phyloP scores from a whole-genome alignment of 441 rosid genomes.

The Kokia cookei region DNA sequence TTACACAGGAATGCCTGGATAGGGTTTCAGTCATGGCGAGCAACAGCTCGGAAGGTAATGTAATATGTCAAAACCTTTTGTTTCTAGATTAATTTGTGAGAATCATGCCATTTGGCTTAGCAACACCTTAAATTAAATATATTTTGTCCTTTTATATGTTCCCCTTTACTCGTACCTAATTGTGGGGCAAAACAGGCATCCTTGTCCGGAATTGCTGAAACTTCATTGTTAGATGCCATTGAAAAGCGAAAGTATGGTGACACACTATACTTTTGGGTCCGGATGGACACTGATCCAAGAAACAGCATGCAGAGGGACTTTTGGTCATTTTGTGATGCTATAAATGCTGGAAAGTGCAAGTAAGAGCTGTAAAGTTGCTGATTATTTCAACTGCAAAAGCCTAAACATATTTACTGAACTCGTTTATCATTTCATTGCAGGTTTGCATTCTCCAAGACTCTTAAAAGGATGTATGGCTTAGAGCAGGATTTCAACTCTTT shows the following conservation, averaged over 20 bases:
- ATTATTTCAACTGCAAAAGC: neutral
- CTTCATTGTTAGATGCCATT: slow-evolving; percentile 60
- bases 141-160: neutral
- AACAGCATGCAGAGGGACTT: slow-evolving; percentile 63
- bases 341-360: slow-evolving; percentile 98
- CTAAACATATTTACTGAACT: neutral
- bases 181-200: slow-evolving; percentile 54
- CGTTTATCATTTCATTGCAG: slow-evolving; percentile 32
- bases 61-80: neutral
- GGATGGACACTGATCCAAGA: slow-evolving; percentile 89
- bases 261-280: slow-evolving; percentile 87
- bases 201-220: slow-evolving; percentile 70
- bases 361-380: slow-evolving; percentile 26
- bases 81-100: neutral
- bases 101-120: neutral
- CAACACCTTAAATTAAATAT: neutral
- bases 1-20: slow-evolving; percentile 95
- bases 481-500: slow-evolving; percentile 41
- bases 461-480: slow-evolving; percentile 78
- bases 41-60: slow-evolving; percentile 88
- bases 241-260: slow-evolving; percentile 67
- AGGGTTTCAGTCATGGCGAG: slow-evolving; percentile 97
- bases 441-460: slow-evolving; percentile 65
- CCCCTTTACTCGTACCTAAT: slow-evolving; percentile 8
- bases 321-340: slow-evolving; percentile 94